Evolutionary conservation across 78 protist genomes (phyloP).

Genomic region (Dictyostelium capitatum): DNA sequence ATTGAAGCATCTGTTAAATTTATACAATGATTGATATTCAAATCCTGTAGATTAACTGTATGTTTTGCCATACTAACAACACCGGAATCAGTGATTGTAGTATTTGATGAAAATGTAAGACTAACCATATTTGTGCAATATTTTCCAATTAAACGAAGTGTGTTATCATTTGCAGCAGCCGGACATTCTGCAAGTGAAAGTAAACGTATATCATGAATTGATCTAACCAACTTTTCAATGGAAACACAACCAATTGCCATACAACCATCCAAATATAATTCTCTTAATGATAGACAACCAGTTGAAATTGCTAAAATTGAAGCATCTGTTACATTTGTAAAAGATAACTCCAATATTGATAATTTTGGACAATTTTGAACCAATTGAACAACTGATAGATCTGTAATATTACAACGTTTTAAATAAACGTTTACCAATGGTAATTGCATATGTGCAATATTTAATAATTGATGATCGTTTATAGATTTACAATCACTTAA

Average conservation of each 20-base stretch:
- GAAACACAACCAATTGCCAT: slow-evolving; percentile 5
- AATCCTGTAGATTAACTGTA: not conserved
- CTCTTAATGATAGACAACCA: slow-evolving; percentile 14
- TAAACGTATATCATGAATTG: slow-evolving; percentile 26
- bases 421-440: slow-evolving; percentile 70
- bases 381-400: slow-evolving; percentile 23
- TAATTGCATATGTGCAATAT: slow-evolving; percentile 52
- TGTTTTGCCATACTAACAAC: slow-evolving; percentile 18
- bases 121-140: slow-evolving; percentile 33
- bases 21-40: slow-evolving; percentile 33
- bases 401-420: slow-evolving; percentile 61
- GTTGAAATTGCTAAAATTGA: slow-evolving; percentile 18
- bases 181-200: slow-evolving; percentile 44
- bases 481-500: slow-evolving; percentile 44
- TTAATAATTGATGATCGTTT: slow-evolving; percentile 48
- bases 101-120: slow-evolving; percentile 23
- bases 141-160: slow-evolving; percentile 62
- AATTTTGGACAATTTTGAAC: slow-evolving; percentile 34
- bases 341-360: slow-evolving; percentile 1
- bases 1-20: slow-evolving; percentile 35
- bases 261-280: slow-evolving; percentile 47
- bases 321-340: slow-evolving; percentile 35
- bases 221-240: slow-evolving; percentile 46
- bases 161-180: slow-evolving; percentile 41
- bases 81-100: slow-evolving; percentile 36